Evolutionary conservation across 2,329 filamentous ascomycete species (phyloP), one percentile per base, ranked within the genome.

Genomic region (Aspergillus latus): DNA sequence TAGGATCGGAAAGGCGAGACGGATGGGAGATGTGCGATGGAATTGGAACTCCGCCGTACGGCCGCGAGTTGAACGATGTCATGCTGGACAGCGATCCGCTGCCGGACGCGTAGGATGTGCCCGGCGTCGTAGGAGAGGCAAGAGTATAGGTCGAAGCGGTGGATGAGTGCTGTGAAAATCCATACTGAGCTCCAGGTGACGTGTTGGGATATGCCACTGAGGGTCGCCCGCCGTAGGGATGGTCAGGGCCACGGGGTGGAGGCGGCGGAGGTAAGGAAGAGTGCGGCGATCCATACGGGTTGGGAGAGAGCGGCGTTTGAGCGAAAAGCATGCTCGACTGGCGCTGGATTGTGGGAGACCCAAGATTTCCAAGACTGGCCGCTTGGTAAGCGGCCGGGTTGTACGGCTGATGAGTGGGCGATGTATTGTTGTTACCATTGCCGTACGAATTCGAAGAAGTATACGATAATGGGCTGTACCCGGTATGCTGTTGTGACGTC

Each of bases 391-490:
- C 78, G 2, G 79, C 78, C 1, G 79, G 79, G 54, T 80, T 78
- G 62, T 82, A 82, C 9, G 77, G 74, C 54, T 78, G 77, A 61
- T 77, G 74, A 7, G 69, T 57, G 9, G 54, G 56, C 16, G 64
- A 64, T 37, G 54, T 47, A n/a, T 30, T 34, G 49, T 37, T 37
- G 47, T 28, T 26, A 46, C 28, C 52, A 32, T 58, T 71, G 34
- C 59, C 55, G 52, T 72, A 70, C 6, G 67, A 60, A 29, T 54
- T 67, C 44, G 66, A 60, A 47, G 63, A 62, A 39, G 65, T 68
- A 65, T 81, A 93, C 37, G 80, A 78, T 69, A 88, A 83, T 1
- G 90, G 89, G 67, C 92, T 93, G 73, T 92, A 93, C 43, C 82
- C 80, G 71, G 74, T 72, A 68, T 71, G 69, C 28, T 73, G 74